Evolutionary conservation across 352 stramenopile species (phyloP).

Genomic region (Phytophthora quininea): DNA sequence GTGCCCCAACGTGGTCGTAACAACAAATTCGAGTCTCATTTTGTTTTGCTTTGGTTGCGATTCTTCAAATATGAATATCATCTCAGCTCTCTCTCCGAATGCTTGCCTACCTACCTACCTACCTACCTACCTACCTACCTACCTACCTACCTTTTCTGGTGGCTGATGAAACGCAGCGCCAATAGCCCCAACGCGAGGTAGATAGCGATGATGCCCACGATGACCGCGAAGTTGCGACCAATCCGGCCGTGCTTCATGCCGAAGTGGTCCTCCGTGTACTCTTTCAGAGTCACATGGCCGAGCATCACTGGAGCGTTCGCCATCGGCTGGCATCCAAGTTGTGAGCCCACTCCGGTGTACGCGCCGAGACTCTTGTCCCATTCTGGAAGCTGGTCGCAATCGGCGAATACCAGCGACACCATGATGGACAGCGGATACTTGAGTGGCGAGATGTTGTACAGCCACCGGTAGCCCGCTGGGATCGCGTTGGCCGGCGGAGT

Average conservation of each 20-base stretch:
- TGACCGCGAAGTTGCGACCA: constrained; percentile 36
- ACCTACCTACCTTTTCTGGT: constrained; percentile 36
- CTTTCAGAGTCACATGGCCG: constrained; percentile 25
- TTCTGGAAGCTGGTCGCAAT: constrained; percentile 27
- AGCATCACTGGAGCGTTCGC: constrained; percentile 22
- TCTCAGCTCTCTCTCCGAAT: too few species aligned
- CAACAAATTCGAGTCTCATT: too few species aligned
- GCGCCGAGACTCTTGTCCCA: constrained; percentile 19
- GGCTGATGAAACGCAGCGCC: constrained; percentile 6
- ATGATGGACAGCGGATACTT: constrained; percentile 27
- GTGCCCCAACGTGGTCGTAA: too few species aligned
- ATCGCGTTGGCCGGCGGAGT: constrained; percentile 32
- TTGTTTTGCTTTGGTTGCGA: too few species aligned
- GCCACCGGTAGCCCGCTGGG: not conserved
- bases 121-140: constrained; percentile 18
- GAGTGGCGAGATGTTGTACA: constrained; percentile 19
- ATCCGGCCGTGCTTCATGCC: constrained; percentile 26
- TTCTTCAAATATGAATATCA: too few species aligned
- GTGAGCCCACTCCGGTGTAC: constrained; percentile 23
- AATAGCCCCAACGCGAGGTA: constrained; percentile 39
- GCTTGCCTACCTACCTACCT: too few species aligned
- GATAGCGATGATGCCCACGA: constrained; percentile 32
- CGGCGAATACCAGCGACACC: constrained; percentile 36
- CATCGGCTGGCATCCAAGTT: constrained; percentile 34
- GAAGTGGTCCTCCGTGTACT: constrained; percentile 14